Conservation (phyloP, 2,329 filamentous ascomycete genomes). For the Colletotrichum sp. region DNA sequence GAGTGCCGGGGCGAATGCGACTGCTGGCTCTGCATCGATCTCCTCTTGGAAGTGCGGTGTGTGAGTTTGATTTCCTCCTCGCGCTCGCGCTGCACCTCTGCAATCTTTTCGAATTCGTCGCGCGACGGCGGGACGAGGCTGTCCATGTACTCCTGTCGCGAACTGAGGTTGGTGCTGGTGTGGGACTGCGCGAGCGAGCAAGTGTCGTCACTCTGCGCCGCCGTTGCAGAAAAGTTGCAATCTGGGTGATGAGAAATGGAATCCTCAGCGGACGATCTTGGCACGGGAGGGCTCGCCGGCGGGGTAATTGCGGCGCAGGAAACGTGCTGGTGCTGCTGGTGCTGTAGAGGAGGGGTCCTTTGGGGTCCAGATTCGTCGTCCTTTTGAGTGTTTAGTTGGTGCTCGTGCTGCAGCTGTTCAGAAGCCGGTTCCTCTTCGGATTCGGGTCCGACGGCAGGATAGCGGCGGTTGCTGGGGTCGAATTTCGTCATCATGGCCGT, state of each 20-base stretch:
- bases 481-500: constrained; percentile 17
- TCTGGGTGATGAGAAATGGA: not conserved
- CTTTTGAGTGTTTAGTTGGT: not conserved
- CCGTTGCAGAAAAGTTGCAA: constrained; percentile 1
- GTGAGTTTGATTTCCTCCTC: constrained; percentile 49
- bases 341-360: not conserved
- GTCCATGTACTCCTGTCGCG: constrained; percentile 52
- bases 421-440: not conserved
- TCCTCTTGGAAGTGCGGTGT: constrained; percentile 38
- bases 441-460: not conserved
- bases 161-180: constrained; percentile 13
- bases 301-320: constrained; percentile 15
- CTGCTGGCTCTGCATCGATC: constrained; percentile 36
- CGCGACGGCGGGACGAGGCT: constrained; percentile 51
- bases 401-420: not conserved
- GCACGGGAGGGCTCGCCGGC: constrained; percentile 16
- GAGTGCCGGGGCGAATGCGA: constrained; percentile 19
- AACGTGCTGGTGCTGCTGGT: not conserved
- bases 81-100: constrained; percentile 50
- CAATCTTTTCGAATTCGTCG: constrained; percentile 53
- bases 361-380: not conserved
- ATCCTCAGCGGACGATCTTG: constrained; percentile 1
- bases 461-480: not conserved
- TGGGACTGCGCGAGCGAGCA: constrained; percentile 14
- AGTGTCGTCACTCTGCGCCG: constrained; percentile 17